Evolutionary conservation across 495 filamentous ascomycete genomes (phyloP).

Genomic region (Tuber melanosporum): DNA sequence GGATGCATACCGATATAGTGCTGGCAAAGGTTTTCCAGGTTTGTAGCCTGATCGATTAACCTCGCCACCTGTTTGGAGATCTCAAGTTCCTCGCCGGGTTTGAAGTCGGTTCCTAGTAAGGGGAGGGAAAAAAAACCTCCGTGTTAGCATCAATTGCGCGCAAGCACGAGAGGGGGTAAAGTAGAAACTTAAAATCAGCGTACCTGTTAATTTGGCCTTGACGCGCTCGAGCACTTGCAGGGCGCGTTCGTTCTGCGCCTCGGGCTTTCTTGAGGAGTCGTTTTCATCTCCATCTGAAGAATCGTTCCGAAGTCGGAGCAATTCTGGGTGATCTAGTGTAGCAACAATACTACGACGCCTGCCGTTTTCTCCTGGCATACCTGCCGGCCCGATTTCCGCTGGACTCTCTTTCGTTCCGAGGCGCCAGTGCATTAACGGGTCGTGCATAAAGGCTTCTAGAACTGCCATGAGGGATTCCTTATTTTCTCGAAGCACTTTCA

Average conservation of each 20-base stretch:
- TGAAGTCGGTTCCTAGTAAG: slow-evolving; percentile 50
- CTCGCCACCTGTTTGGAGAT: slow-evolving; percentile 90
- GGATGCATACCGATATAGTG: slow-evolving; percentile 73
- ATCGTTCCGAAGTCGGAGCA: slow-evolving; percentile 25
- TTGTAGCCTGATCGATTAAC: slow-evolving; percentile 88
- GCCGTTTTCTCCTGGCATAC: slow-evolving; percentile 23
- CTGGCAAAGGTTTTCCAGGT: slow-evolving; percentile 93
- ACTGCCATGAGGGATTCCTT: slow-evolving; percentile 99
- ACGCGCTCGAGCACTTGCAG: slow-evolving; percentile 87
- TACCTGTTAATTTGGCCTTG: slow-evolving; percentile 83
- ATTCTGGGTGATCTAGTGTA: slow-evolving; percentile 25
- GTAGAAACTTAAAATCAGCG: neutral
- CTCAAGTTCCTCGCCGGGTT: slow-evolving; percentile 67
- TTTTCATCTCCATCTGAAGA: slow-evolving; percentile 32
- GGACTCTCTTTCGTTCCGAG: slow-evolving; percentile 73
- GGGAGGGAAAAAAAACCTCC: no score
- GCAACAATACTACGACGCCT: slow-evolving; percentile 35
- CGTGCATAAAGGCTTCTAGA: slow-evolving; percentile 97
- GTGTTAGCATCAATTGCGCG: neutral
- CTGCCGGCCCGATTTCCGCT: slow-evolving; percentile 26
- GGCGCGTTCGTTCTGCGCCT: slow-evolving; percentile 87
- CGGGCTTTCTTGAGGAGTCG: slow-evolving; percentile 47
- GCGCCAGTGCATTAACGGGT: slow-evolving; percentile 95
- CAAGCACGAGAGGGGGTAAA: neutral
- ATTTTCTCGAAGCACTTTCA: slow-evolving; percentile 91